Evolutionary conservation across 2,329 filamentous ascomycete species (phyloP).

Genomic region (Hymenoscyphus occultus): DNA sequence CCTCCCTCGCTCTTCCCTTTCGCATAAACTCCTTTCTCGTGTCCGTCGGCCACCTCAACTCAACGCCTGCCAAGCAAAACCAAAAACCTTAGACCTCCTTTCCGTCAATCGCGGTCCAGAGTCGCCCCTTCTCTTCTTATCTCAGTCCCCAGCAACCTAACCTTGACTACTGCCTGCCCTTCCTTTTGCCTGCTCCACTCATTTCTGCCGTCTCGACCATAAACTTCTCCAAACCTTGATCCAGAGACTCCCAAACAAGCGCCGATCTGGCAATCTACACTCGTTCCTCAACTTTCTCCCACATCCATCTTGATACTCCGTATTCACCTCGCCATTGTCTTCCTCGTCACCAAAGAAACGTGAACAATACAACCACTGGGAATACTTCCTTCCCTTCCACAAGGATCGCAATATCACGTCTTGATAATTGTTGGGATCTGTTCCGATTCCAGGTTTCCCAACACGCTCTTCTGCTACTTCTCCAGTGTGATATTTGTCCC

Average conservation of each 20-base stretch:
- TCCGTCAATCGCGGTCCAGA: not conserved
- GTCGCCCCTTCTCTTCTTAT: not conserved
- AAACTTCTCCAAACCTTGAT: not conserved
- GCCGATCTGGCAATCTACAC: not conserved
- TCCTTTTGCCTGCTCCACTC: not conserved
- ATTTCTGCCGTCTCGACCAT: not conserved
- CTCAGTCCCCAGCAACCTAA: not conserved
- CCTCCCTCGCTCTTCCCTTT: not conserved
- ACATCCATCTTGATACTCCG: not conserved
- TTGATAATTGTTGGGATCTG: constrained; percentile 9
- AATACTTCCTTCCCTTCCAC: not conserved
- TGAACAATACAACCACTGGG: not conserved
- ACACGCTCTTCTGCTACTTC: constrained; percentile 12
- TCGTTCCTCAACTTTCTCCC: not conserved
- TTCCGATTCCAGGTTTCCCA: constrained; percentile 10
- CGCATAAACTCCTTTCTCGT: not conserved
- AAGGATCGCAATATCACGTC: constrained; percentile 10
- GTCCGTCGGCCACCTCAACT: not conserved
- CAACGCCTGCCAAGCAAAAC: not conserved
- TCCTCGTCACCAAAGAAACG: not conserved
- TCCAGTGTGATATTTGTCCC: not conserved
- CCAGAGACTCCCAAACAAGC: not conserved
- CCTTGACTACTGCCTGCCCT: no score
- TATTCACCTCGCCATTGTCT: not conserved
- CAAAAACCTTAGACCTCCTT: not conserved